Evolutionary conservation across 495 filamentous ascomycete genomes (phyloP).

Genomic region (Viridothelium virens): DNA sequence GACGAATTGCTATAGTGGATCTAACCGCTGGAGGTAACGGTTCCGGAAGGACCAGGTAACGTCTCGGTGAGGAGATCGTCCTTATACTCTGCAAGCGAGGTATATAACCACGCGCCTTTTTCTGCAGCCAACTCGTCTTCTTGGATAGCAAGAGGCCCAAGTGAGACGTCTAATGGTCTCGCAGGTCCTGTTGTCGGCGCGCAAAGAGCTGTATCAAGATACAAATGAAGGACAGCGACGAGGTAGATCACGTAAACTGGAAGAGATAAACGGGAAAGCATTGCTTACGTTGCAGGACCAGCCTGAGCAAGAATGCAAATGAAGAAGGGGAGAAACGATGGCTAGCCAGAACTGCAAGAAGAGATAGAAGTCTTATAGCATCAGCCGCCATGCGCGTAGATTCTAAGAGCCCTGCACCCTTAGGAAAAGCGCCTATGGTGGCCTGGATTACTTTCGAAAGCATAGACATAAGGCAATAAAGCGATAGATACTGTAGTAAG

Average conservation of each 20-base stretch:
- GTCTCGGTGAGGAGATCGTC: neutral
- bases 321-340: neutral
- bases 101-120: neutral
- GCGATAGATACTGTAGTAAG: neutral
- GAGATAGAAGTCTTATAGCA: neutral
- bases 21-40: neutral
- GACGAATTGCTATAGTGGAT: neutral
- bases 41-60: neutral
- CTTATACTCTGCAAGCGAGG: neutral
- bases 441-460: neutral
- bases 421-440: neutral
- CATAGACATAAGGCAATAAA: constrained; percentile 1
- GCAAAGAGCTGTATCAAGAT: neutral
- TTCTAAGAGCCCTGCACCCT: neutral
- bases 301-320: neutral
- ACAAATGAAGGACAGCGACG: neutral
- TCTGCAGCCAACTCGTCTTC: neutral
- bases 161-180: neutral
- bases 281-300: neutral
- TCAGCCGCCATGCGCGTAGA: neutral
- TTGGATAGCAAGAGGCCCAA: neutral
- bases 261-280: neutral
- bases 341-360: neutral
- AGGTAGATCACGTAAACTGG: neutral
- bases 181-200: neutral